phyloP scores from a whole-genome alignment of 1,284 basidiomycete species.

The Hortiboletus rubellus region DNA sequence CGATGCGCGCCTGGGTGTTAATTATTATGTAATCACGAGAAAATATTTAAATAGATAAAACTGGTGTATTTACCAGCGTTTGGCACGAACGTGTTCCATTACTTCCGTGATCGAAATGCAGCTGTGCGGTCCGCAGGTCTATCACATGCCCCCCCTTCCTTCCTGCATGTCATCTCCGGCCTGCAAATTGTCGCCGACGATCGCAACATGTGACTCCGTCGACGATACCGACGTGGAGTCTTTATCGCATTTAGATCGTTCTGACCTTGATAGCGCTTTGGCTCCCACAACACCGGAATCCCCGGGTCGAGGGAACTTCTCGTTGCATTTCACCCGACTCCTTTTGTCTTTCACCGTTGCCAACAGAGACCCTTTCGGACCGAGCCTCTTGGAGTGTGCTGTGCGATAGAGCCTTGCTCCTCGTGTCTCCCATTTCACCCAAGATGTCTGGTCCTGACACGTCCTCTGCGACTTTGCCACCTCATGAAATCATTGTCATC shows the following conservation, averaged over 20 bases:
- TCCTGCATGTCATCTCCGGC: constrained; percentile 11
- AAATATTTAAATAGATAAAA: constrained; percentile 6
- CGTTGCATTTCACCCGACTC: constrained; percentile 20
- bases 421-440: not conserved
- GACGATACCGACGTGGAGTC: not conserved
- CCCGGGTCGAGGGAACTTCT: constrained; percentile 23
- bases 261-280: constrained; percentile 17
- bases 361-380: not conserved
- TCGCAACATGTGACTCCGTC: not conserved
- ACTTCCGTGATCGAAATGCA: too few species aligned
- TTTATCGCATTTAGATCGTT: constrained; percentile 7
- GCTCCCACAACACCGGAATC: constrained; percentile 14
- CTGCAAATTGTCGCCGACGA: constrained; percentile 10
- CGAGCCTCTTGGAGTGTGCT: constrained; percentile 21
- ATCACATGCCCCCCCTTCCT: constrained; percentile 4
- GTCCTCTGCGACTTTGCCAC: constrained; percentile 29
- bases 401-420: constrained; percentile 11
- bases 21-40: constrained; percentile 22
- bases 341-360: not conserved
- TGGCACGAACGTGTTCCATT: not conserved
- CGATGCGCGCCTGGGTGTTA: not conserved
- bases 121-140: not conserved
- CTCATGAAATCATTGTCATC: constrained; percentile 56
- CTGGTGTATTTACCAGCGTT: too few species aligned
- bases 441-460: constrained; percentile 23